Evolutionary conservation across 176 grass and related monocot genomes (phyloP).

Genomic region (Oryza australiensis): DNA sequence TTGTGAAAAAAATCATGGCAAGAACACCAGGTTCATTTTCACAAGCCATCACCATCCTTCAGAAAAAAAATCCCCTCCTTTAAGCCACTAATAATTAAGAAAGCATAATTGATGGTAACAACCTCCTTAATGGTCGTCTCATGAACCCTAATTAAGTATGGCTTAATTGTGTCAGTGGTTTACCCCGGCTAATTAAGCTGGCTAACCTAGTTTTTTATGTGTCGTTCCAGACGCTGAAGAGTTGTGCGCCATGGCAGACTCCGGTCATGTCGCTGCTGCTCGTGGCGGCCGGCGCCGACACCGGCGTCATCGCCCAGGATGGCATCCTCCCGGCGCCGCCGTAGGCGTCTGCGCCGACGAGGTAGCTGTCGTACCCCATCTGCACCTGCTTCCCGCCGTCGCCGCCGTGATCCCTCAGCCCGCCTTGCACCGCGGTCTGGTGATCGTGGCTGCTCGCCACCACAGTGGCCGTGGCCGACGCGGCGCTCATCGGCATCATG

Average conservation of each 20-base stretch:
- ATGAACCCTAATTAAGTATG: slow-evolving; percentile 26
- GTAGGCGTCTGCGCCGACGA: slow-evolving; percentile 43
- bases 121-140: slow-evolving; percentile 40
- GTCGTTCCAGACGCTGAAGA: slow-evolving; percentile 71
- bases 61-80: slow-evolving; percentile 52
- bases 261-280: slow-evolving; percentile 45
- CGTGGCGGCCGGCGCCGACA: background rate
- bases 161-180: slow-evolving; percentile 40
- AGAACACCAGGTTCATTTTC: slow-evolving; percentile 7
- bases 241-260: slow-evolving; percentile 37
- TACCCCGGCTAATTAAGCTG: background rate
- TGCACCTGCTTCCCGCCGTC: slow-evolving; percentile 29
- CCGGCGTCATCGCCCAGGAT: slow-evolving; percentile 24
- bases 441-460: slow-evolving; percentile 31
- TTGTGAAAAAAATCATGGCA: slow-evolving; percentile 29
- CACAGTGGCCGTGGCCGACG: background rate
- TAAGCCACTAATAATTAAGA: slow-evolving; percentile 12
- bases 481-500: slow-evolving; percentile 50
- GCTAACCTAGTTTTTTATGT: slow-evolving; percentile 27
- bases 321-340: slow-evolving; percentile 1
- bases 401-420: slow-evolving; percentile 35
- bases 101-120: slow-evolving; percentile 24
- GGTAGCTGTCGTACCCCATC: slow-evolving; percentile 39
- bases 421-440: slow-evolving; percentile 1
- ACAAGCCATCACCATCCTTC: slow-evolving; percentile 53